Evolutionary conservation across 306 rosid species (phyloP).

Genomic region (Rosa lucieae): DNA sequence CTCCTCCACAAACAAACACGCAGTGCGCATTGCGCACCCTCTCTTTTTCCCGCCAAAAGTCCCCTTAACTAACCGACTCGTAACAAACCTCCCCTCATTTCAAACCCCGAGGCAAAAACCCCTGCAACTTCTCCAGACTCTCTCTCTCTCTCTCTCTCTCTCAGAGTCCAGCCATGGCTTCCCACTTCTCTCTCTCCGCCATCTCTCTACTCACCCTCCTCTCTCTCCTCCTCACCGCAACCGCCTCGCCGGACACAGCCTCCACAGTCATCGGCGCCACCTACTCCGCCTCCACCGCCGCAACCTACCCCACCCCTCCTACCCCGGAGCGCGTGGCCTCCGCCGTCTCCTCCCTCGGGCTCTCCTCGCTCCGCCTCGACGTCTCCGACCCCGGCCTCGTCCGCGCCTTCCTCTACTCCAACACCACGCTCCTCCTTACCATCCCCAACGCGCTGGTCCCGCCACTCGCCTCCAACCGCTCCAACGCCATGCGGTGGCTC

Average conservation of each 20-base stretch:
- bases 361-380: slow-evolving; percentile 57
- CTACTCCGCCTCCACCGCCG: slow-evolving; percentile 30
- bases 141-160: background rate
- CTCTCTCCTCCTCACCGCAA: slow-evolving; percentile 30
- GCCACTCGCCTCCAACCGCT: slow-evolving; percentile 61
- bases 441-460: slow-evolving; percentile 63
- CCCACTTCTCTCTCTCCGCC: slow-evolving; percentile 19
- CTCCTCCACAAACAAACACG: background rate
- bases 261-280: slow-evolving; percentile 60
- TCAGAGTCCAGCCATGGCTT: slow-evolving; percentile 11
- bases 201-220: slow-evolving; percentile 34
- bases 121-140: background rate
- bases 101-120: background rate
- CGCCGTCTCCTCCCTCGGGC: slow-evolving; percentile 38
- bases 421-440: slow-evolving; percentile 62
- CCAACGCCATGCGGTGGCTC: slow-evolving; percentile 66
- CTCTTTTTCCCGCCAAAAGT: slow-evolving; percentile 10
- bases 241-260: slow-evolving; percentile 41
- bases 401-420: slow-evolving; percentile 69
- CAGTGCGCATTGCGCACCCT: background rate
- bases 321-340: slow-evolving; percentile 28
- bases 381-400: slow-evolving; percentile 55
- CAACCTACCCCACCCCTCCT: background rate
- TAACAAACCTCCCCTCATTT: background rate
- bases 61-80: slow-evolving; percentile 1